Percentiles rank a stretch among this genome's conserved stretches.
These are phyloP conservation scores for Macrocybe gigantea DNA, from an alignment of 768 basidiomycete genomes.

Conservation along the genomic window DNA sequence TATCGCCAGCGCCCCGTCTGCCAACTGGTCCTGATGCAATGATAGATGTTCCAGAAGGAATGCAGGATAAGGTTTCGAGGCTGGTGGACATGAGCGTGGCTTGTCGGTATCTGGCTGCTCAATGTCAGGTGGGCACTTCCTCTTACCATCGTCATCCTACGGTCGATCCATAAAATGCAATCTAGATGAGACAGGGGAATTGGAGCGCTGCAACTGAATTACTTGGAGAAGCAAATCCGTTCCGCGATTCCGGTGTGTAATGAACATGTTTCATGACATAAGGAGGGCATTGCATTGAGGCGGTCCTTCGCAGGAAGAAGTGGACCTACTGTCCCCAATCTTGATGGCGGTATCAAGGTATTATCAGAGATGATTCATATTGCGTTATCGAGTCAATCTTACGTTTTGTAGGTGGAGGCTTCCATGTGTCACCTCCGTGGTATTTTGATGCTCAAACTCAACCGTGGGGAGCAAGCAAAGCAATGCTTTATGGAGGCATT, in stretches of 20 bases:
- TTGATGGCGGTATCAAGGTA: conserved; percentile 95
- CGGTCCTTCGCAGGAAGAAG: conserved; percentile 38
- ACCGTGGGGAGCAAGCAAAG: conserved; percentile 87
- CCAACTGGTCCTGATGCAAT: conserved; percentile 70
- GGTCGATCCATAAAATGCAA: conserved; percentile 9
- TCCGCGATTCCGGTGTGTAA: conserved; percentile 57
- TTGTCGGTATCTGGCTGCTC: conserved; percentile 94
- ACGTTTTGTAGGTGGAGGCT: conserved; percentile 71
- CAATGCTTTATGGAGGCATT: conserved; percentile 95
- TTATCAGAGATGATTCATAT: conserved; percentile 5
- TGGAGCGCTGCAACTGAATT: conserved; percentile 91
- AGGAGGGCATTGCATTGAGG: background rate
- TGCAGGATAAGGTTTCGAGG: conserved; percentile 62
- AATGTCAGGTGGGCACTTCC: conserved; percentile 66
- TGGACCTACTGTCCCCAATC: conserved; percentile 68
- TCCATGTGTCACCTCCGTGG: conserved; percentile 96
- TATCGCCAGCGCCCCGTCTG: conserved; percentile 40
- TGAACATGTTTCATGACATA: too few relatives aligned
- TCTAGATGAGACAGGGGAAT: conserved; percentile 77
- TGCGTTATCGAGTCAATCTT: background rate
- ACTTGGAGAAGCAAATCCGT: conserved; percentile 90
- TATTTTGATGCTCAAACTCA: conserved; percentile 89
- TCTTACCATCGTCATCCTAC: background rate
- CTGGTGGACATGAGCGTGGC: conserved; percentile 93
- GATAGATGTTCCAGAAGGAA: conserved; percentile 60